Evolutionary conservation across 192 early-diverging fungal species (phyloP).

Genomic region (Entophlyctis luteolus): DNA sequence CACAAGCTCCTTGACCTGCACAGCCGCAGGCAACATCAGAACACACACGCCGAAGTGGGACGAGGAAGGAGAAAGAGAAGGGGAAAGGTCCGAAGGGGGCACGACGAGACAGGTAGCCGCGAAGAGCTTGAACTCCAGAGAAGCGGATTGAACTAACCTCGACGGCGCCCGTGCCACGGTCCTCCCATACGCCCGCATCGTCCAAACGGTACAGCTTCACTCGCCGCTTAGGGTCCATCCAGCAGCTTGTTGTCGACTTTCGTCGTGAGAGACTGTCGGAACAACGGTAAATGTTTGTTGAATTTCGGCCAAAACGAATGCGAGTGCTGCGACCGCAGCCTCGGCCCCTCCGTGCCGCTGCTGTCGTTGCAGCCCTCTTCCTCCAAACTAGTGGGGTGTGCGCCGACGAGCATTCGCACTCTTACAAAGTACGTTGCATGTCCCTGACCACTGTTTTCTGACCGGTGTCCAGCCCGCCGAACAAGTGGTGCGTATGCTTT

Average conservation of each 20-base stretch:
- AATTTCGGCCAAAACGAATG: neutral
- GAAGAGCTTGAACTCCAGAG: too few species aligned
- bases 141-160: constrained; percentile 47
- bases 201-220: constrained; percentile 85
- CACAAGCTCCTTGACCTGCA: neutral
- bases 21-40: neutral
- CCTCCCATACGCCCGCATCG: constrained; percentile 68
- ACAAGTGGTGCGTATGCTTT: constrained; percentile 71
- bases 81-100: neutral
- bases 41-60: neutral
- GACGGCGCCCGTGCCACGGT: constrained; percentile 73
- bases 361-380: too few species aligned
- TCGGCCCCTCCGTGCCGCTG: neutral
- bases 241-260: neutral
- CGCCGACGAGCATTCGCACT: constrained; percentile 31
- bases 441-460: neutral
- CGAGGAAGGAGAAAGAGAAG: neutral
- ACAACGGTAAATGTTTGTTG: neutral
- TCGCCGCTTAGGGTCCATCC: constrained; percentile 28
- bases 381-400: too few species aligned
- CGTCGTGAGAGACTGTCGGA: neutral
- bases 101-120: too few species aligned
- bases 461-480: constrained; percentile 28
- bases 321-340: neutral
- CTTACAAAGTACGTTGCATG: constrained; percentile 46